phyloP scores from a whole-genome alignment of 2,329 filamentous ascomycete species.

The Neophaeococcomyces aloes region DNA sequence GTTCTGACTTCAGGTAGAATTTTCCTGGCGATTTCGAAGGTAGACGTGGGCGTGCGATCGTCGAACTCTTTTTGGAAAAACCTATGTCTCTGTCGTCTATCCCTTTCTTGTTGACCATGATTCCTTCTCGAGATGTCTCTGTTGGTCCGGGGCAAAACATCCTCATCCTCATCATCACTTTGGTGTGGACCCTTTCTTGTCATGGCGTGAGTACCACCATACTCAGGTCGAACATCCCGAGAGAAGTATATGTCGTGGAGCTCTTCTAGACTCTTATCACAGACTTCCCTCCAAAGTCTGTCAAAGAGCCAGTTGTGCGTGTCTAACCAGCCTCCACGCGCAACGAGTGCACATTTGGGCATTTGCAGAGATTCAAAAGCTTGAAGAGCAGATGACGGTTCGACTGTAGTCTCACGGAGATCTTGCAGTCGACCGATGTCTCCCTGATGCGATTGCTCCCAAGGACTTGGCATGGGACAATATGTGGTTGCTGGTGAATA shows the following conservation, averaged over 20 bases:
- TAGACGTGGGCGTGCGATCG: slow-evolving; percentile 6
- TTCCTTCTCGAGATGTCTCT: slow-evolving; percentile 3
- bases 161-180: neutral
- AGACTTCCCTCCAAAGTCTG: neutral
- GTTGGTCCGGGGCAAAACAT: neutral
- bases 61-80: slow-evolving; percentile 11
- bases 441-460: neutral
- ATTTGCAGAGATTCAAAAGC: neutral
- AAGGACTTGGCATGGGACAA: neutral
- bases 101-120: slow-evolving; percentile 9
- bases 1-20: slow-evolving; percentile 2
- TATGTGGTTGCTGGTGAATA: neutral
- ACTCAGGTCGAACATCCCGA: slow-evolving; percentile 2
- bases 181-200: neutral
- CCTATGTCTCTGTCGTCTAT: slow-evolving; percentile 13
- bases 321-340: slow-evolving; percentile 4
- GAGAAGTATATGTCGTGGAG: neutral
- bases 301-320: slow-evolving; percentile 5
- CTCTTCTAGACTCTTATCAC: neutral
- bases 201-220: slow-evolving; percentile 2
- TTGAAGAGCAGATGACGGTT: neutral
- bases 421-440: neutral
- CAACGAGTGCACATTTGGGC: neutral
- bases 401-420: no score
- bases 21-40: neutral